Evolutionary conservation across 495 filamentous ascomycete species (phyloP), one percentile per base, ranked within the genome.

Genomic region (Aspergillus diversus): DNA sequence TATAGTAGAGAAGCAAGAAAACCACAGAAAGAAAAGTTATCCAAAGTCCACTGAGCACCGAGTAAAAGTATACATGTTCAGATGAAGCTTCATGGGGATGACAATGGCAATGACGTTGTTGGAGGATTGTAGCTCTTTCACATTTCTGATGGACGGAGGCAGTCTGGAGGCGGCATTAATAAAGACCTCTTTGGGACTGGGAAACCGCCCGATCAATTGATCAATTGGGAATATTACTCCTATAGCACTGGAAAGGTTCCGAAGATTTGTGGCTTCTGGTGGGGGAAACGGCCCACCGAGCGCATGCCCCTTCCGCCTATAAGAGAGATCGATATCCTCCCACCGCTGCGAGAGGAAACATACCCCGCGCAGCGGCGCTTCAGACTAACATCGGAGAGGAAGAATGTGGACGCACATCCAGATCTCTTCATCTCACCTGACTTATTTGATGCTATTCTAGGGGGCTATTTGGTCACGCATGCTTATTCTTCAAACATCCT

Each of bases 11-110:
- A 39, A 63, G 2, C 35, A 46, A 21, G 42, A 51, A 54, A 7
- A 50, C 15, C 48, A 33, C 9, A 9, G 17, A 55, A 32, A 12
- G 60, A 49, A 46, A 12, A 54, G 55, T 68, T 59, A 71, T 27
- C 65, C 69, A 55, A 71, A 66, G 63, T 66, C 65, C 46, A 59
- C 42, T 34, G 64, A 59, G 50, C 21, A 59, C 31, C 33, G 63
- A 48, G 17, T 49, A 53, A 55, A 60, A 56, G 57, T 51, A 59
- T 52, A 57, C 61, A 63, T 61, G 51, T 49, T 63, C 56, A 17
- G 43, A 51, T 15, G 13, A 43, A 47, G 16, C 48, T 21, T 63
- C 59, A 61, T 61, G 59, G 15, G 48, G 58, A 48, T 59, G 49
- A 63, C 31, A 52, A 53, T 58, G 27, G 42, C 32, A 8, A 47